These are phyloP conservation scores for Aureobasidium sp. DNA, from an alignment of 2,329 filamentous ascomycete genomes.

Conservation along the genomic window DNA sequence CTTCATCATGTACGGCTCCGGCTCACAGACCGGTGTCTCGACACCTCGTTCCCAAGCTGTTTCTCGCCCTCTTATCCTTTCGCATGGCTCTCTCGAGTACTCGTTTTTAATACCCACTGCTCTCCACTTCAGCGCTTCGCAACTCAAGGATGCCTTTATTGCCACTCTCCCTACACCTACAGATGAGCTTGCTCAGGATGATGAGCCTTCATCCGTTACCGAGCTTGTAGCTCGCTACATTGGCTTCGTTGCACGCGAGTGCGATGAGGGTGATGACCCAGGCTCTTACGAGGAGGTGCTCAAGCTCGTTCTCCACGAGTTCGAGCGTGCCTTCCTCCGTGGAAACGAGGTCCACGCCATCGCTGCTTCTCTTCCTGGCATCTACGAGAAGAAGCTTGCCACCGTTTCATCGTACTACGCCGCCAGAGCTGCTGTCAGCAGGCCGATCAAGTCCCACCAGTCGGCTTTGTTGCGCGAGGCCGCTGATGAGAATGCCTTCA, in stretches of 20 bases:
- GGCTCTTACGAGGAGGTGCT: slow-evolving; percentile 89
- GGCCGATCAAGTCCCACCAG: slow-evolving; percentile 84
- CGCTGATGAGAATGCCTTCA: slow-evolving; percentile 70
- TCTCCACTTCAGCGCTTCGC: slow-evolving; percentile 91
- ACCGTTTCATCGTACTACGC: slow-evolving; percentile 89
- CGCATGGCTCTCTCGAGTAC: slow-evolving; percentile 91
- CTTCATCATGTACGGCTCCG: slow-evolving; percentile 72
- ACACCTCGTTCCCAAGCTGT: slow-evolving; percentile 92
- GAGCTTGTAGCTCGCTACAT: slow-evolving; percentile 93
- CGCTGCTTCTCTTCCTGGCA: slow-evolving; percentile 77
- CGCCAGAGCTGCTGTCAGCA: slow-evolving; percentile 73
- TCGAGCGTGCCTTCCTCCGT: slow-evolving; percentile 87
- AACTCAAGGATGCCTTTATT: slow-evolving; percentile 86
- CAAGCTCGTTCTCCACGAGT: slow-evolving; percentile 88
- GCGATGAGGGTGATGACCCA: slow-evolving; percentile 88
- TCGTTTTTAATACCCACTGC: slow-evolving; percentile 92
- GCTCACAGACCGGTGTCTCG: slow-evolving; percentile 84
- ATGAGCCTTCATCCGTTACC: slow-evolving; percentile 92
- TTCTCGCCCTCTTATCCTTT: slow-evolving; percentile 81
- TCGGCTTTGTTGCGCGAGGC: slow-evolving; percentile 88
- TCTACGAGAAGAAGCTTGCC: slow-evolving; percentile 83
- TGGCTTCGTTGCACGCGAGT: slow-evolving; percentile 79
- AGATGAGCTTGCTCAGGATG: slow-evolving; percentile 94
- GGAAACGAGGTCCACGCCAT: slow-evolving; percentile 96
- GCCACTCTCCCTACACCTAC: slow-evolving; percentile 81